Conservation (phyloP, 768 basidiomycete genomes). For the Podaxis mareebaensis region DNA sequence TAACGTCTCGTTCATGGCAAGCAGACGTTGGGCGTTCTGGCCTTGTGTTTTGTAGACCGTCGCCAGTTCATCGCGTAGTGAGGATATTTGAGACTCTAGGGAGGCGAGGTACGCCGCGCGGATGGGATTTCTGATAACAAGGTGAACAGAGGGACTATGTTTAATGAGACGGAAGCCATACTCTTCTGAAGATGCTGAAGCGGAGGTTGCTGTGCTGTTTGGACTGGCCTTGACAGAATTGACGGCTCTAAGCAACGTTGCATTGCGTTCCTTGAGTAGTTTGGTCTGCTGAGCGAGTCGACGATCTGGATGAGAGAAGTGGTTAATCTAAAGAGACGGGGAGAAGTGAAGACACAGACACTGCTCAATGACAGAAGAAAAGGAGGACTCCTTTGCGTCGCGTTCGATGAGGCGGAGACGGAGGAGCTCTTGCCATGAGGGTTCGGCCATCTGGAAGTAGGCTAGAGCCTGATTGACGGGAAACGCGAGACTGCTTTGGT, state of each 20-base stretch:
- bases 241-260: constrained; percentile 82
- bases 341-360: constrained; percentile 53
- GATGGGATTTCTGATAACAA: constrained; percentile 67
- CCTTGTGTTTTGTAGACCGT: constrained; percentile 96
- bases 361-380: constrained; percentile 87
- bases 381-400: constrained; percentile 79
- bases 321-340: constrained; percentile 19
- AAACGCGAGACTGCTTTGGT: constrained; percentile 12
- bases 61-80: constrained; percentile 88
- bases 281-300: constrained; percentile 91
- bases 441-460: constrained; percentile 65
- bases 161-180: constrained; percentile 35
- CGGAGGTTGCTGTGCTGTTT: constrained; percentile 61
- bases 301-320: constrained; percentile 57
- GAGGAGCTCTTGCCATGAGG: constrained; percentile 82
- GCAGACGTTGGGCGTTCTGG: constrained; percentile 89
- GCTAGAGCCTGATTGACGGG: constrained; percentile 15
- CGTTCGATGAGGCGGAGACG: constrained; percentile 79
- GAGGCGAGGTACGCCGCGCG: constrained; percentile 87
- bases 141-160: constrained; percentile 21
- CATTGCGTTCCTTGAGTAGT: constrained; percentile 90
- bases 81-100: constrained; percentile 91
- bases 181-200: constrained; percentile 71
- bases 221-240: constrained; percentile 66
- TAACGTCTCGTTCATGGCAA: constrained; percentile 93